Percentiles rank a stretch among this genome's conserved stretches.
Evolutionary conservation across 371 early-diverging fungal genomes (phyloP).

Genomic region (Mucor indicus): DNA sequence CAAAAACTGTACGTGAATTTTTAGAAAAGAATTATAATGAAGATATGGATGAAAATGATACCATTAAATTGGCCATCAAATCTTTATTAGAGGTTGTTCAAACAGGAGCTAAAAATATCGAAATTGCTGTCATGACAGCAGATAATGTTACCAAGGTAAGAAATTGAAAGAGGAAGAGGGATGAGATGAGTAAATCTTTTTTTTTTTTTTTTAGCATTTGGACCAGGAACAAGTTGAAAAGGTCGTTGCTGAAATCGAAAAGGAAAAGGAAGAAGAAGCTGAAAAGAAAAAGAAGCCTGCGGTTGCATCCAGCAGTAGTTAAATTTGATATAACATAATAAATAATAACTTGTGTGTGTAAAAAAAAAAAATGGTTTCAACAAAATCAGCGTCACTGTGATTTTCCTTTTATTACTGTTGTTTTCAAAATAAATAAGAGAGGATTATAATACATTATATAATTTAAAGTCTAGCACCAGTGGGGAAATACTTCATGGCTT

Average conservation of each 20-base stretch:
- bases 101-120: constrained; percentile 98
- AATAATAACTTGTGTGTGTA: too few relatives aligned
- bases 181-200: background rate
- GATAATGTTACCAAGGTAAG: constrained; percentile 69
- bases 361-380: too few relatives aligned
- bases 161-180: background rate
- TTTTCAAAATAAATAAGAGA: too few relatives aligned
- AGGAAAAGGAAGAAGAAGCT: constrained; percentile 92
- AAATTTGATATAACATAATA: too few relatives aligned
- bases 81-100: constrained; percentile 96
- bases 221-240: constrained; percentile 80
- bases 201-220: constrained; percentile 50
- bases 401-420: too few relatives aligned
- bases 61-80: constrained; percentile 89
- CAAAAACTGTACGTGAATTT: constrained; percentile 96
- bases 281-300: constrained; percentile 68
- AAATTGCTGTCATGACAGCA: constrained; percentile 88
- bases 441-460: too few relatives aligned
- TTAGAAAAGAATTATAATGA: constrained; percentile 96
- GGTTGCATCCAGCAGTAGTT: constrained; percentile 30
- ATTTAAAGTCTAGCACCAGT: background rate
- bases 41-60: constrained; percentile 74
- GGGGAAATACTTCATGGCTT: constrained; percentile 32
- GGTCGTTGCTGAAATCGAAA: constrained; percentile 84
- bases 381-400: too few relatives aligned